These are phyloP conservation scores for Buxus sempervirens DNA, from an alignment of 164 flowering plant species.

Conservation along the genomic window DNA sequence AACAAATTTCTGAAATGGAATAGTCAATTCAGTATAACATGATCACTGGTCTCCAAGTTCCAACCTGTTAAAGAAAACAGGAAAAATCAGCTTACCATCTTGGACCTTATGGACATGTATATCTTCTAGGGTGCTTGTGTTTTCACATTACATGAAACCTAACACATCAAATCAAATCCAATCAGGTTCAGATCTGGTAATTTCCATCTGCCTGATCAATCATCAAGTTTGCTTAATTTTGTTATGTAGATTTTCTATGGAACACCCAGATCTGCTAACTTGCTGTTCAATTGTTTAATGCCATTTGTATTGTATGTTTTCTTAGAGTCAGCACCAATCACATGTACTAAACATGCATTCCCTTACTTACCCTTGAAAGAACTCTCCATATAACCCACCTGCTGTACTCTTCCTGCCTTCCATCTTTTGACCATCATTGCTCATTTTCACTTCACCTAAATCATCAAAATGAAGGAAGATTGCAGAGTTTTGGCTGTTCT, in stretches of 20 bases:
- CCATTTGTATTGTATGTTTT: too few relatives aligned
- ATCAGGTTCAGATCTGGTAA: too few relatives aligned
- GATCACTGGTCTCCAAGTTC: slow-evolving; percentile 38
- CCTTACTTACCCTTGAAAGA: background rate
- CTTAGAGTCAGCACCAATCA: background rate
- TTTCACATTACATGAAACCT: too few relatives aligned
- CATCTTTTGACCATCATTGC: background rate
- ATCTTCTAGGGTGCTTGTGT: too few relatives aligned
- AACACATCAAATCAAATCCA: too few relatives aligned
- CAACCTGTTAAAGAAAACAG: slow-evolving; percentile 19
- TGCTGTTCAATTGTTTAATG: background rate
- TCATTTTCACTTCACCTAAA: background rate
- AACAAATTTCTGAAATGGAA: slow-evolving; percentile 23
- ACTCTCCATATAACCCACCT: background rate
- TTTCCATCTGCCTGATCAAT: too few relatives aligned
- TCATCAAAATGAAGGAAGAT: slow-evolving; percentile 23
- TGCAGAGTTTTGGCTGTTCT: slow-evolving; percentile 21
- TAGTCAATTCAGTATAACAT: slow-evolving; percentile 44
- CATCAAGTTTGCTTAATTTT: too few relatives aligned
- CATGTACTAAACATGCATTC: background rate
- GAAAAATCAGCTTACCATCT: background rate
- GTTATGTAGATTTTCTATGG: background rate
- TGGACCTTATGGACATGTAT: too few relatives aligned
- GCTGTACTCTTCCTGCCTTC: too few relatives aligned
- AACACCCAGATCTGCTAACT: background rate